Evolutionary conservation across 2,329 filamentous ascomycete species (phyloP).

Genomic region (Amauroascus verrucosus): DNA sequence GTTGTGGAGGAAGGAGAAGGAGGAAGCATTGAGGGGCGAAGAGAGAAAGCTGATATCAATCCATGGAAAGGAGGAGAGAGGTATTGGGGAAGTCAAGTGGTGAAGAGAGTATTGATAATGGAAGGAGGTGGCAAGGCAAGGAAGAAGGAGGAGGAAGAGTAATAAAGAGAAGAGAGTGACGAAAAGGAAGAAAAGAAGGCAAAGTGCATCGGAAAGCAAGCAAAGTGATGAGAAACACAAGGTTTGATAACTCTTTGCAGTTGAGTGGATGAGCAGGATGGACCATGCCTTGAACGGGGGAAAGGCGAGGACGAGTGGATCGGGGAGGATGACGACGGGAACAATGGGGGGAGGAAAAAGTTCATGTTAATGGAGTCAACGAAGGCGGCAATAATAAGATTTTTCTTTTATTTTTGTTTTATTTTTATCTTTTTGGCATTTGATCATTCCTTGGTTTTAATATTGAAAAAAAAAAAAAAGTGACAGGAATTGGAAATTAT

Average conservation of each 20-base stretch:
- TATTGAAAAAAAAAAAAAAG: neutral
- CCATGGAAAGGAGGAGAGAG: neutral
- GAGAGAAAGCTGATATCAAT: neutral
- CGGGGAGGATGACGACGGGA: neutral
- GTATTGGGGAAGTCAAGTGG: conserved; percentile 35
- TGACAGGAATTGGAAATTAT: too few species aligned
- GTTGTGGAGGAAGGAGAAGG: neutral
- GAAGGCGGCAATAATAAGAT: conserved; percentile 1
- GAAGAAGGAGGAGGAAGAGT: conserved; percentile 27
- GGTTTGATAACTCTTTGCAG: conserved; percentile 3
- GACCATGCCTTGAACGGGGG: conserved; percentile 7
- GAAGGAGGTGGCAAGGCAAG: conserved; percentile 32
- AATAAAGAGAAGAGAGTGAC: conserved; percentile 29
- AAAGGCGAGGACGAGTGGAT: neutral
- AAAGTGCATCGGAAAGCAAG: neutral
- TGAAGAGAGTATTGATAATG: conserved; percentile 25
- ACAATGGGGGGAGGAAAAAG: neutral
- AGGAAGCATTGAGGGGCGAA: neutral
- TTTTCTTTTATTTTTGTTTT: neutral
- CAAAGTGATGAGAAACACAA: conserved; percentile 4
- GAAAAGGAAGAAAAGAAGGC: conserved; percentile 3
- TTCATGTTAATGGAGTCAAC: conserved; percentile 2
- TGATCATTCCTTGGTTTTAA: neutral
- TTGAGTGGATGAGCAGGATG: neutral
- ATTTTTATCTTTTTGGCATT: neutral